Evolutionary conservation across 106 monocot genomes (phyloP), one percentile per base, ranked within the genome.

Genomic region (Allium cepa): DNA sequence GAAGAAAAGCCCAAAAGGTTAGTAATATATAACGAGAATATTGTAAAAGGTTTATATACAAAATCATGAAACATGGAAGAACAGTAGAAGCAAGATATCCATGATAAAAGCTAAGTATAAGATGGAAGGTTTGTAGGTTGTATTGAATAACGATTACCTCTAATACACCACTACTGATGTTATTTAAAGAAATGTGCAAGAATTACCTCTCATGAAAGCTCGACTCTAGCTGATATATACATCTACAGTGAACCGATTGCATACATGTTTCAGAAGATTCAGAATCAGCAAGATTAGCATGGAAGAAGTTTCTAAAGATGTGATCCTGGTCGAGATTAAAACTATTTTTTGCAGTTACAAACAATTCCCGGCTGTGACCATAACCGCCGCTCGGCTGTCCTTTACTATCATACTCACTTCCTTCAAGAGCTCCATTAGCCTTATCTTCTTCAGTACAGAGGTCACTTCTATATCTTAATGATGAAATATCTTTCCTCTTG

Each of bases 241-340:
- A 88, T 63, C 59, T 79, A 81, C 88, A 92, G 53, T 50, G 64
- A 66, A 79, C 67, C 27, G 79, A 55, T 53, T 77, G 60, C 56
- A 80, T 65, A 77, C 78, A 83, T 50, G 71, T 88, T 73, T 88
- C 85, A 63, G 68, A 80, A 68, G 60, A 51, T n/a, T 68, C 46
- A n/a, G 56, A 61, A 70, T 78, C 78, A 22, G 73, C 85, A 64
- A 92, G 71, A 10, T 80, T 74, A 11, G 45, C 17, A 53, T 79
- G 48, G 73, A 88, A 82, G 58, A 82, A 77, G 17, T 74, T 57
- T 61, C 66, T 72, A 56, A 80, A 56, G 47, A 50, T 8, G n/a
- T 83, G 73, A 68, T 69, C 66, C 71, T 47, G 60, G 1, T 57
- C 66, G 69, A 46, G 57, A 69, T 57, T 64, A 52, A 55, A 8